A percentile compares a stretch with the other conserved stretches of the same genome.
phyloP scores from a whole-genome alignment of 2,329 filamentous ascomycete genomes.

The Diplodia scrobiculata region DNA sequence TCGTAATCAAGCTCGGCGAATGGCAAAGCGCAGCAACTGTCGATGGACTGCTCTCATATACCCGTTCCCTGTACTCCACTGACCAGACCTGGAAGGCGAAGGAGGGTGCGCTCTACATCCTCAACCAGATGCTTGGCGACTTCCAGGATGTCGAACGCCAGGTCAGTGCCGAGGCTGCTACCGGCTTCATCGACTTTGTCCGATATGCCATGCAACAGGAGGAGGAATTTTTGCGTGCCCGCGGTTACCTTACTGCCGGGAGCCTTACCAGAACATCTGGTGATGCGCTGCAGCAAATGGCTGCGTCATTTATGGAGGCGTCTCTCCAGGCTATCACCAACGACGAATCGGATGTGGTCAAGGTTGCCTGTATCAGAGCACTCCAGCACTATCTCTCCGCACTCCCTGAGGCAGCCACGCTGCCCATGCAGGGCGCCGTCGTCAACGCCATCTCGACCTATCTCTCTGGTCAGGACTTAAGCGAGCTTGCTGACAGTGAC shows the following conservation, averaged over 20 bases:
- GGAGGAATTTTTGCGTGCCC: conserved; percentile 76
- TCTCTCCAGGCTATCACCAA: conserved; percentile 73
- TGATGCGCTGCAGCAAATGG: conserved; percentile 56
- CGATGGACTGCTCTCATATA: conserved; percentile 76
- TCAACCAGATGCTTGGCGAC: conserved; percentile 81
- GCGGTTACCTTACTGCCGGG: conserved; percentile 84
- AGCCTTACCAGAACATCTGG: conserved; percentile 71
- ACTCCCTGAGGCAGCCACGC: conserved; percentile 54
- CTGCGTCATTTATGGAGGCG: conserved; percentile 67
- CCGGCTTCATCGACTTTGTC: conserved; percentile 77
- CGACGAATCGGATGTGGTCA: conserved; percentile 83
- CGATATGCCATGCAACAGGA: conserved; percentile 72
- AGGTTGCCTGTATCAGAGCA: conserved; percentile 86
- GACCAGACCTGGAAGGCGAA: conserved; percentile 63
- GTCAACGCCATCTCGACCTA: conserved; percentile 68
- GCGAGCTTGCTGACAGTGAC: conserved; percentile 82
- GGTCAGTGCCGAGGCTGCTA: conserved; percentile 69
- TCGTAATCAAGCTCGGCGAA: conserved; percentile 89
- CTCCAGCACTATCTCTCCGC: conserved; percentile 68
- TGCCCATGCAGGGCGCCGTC: conserved; percentile 62
- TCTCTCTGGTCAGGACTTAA: conserved; percentile 75
- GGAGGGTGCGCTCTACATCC: conserved; percentile 80
- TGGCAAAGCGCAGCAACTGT: conserved; percentile 78
- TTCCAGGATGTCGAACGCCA: conserved; percentile 75
- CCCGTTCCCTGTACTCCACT: conserved; percentile 69